Percentiles rank a stretch among this genome's conserved stretches.
phyloP scores from a whole-genome alignment of 495 filamentous ascomycete species.

The Daldinia loculata region DNA sequence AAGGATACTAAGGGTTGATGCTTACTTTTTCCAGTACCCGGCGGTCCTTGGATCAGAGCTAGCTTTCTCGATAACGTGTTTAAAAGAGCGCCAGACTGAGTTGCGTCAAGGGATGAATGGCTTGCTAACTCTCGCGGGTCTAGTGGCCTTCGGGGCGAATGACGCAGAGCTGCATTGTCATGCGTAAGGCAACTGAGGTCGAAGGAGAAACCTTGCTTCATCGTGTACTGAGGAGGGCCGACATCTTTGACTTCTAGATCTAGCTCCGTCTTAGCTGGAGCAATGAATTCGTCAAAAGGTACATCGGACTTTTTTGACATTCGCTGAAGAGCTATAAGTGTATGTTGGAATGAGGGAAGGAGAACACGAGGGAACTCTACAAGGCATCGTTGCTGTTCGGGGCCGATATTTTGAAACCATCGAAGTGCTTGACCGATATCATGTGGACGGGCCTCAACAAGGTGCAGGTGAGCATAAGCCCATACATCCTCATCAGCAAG shows the following conservation, averaged over 20 bases:
- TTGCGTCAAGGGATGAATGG: conserved; percentile 63
- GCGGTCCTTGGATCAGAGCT: conserved; percentile 80
- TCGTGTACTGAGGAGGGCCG: conserved; percentile 64
- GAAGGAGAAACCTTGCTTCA: conserved; percentile 60
- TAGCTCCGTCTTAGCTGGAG: conserved; percentile 45
- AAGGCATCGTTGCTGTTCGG: conserved; percentile 50
- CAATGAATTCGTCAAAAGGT: conserved; percentile 69
- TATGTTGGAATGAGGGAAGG: conserved; percentile 71
- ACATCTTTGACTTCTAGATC: conserved; percentile 39
- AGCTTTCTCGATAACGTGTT: conserved; percentile 63
- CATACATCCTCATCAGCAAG: conserved; percentile 41
- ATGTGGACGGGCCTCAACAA: conserved; percentile 45
- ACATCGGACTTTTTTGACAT: conserved; percentile 61
- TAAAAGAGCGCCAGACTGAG: conserved; percentile 66
- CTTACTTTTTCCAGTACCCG: conserved; percentile 77
- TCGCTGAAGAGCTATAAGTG: conserved; percentile 68
- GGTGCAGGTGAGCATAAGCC: conserved; percentile 41
- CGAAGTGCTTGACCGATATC: conserved; percentile 44
- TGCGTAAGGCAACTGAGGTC: conserved; percentile 59
- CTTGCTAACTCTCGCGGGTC: conserved; percentile 52
- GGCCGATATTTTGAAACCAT: conserved; percentile 40
- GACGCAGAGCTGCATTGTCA: conserved; percentile 45
- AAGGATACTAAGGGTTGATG: neutral
- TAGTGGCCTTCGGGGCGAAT: conserved; percentile 51
- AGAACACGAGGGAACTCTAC: conserved; percentile 78